Evolutionary conservation across 2,329 filamentous ascomycete species (phyloP).

Genomic region (Pezicula carpinea): DNA sequence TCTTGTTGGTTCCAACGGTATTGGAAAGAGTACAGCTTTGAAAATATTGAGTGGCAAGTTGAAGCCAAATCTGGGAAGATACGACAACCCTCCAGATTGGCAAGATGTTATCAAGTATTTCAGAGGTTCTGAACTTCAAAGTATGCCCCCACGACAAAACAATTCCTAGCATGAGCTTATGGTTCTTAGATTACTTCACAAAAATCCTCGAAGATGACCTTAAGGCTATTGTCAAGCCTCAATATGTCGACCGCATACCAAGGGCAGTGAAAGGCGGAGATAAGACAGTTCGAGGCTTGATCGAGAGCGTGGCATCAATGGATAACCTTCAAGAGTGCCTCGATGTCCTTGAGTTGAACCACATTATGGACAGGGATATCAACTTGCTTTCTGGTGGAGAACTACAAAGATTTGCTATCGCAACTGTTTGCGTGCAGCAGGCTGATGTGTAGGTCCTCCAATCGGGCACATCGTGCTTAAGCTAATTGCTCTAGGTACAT

Average conservation of each 20-base stretch:
- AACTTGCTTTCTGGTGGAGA: conserved; percentile 91
- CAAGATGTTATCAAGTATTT: conserved; percentile 99
- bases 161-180: conserved; percentile 4
- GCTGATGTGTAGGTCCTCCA: conserved; percentile 67
- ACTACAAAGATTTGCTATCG: conserved; percentile 95
- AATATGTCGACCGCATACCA: conserved; percentile 96
- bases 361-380: conserved; percentile 90
- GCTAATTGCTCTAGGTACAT: conserved; percentile 62
- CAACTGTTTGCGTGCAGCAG: conserved; percentile 89
- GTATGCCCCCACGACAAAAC: conserved; percentile 44
- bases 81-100: conserved; percentile 97
- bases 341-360: conserved; percentile 76
- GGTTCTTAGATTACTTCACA: conserved; percentile 82
- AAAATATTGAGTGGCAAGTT: conserved; percentile 98
- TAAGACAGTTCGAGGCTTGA: conserved; percentile 73
- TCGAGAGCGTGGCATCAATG: conserved; percentile 71
- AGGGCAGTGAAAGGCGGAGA: conserved; percentile 80
- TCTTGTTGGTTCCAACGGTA: conserved; percentile 98
- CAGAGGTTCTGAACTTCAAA: conserved; percentile 94
- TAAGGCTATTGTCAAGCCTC: conserved; percentile 97
- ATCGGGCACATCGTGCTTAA: not conserved
- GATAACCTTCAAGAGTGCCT: conserved; percentile 78
- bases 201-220: conserved; percentile 96
- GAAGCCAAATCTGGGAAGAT: conserved; percentile 94
- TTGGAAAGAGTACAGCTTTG: conserved; percentile 98